A percentile compares a stretch with the other conserved stretches of the same genome.
Evolutionary conservation across 2,329 filamentous ascomycete genomes (phyloP).

Genomic region (Clonostachys solani): DNA sequence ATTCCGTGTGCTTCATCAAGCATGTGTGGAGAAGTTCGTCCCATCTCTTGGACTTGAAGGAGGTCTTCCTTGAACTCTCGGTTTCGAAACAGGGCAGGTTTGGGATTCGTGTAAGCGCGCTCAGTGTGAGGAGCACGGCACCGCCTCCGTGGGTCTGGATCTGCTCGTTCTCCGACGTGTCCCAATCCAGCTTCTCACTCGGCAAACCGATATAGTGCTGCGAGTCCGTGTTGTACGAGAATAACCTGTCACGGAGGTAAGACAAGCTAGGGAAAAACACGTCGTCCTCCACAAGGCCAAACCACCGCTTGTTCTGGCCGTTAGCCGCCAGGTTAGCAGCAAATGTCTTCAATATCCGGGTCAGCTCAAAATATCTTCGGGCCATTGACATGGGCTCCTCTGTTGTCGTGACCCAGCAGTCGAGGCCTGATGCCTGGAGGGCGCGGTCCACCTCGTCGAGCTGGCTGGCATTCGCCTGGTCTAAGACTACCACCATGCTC

Average conservation of each 20-base stretch:
- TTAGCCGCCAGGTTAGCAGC: slow-evolving; percentile 24
- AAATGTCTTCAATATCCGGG: slow-evolving; percentile 23
- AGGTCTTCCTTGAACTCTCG: slow-evolving; percentile 6
- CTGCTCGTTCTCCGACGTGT: slow-evolving; percentile 22
- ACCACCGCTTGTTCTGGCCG: slow-evolving; percentile 31
- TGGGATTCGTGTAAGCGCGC: slow-evolving; percentile 24
- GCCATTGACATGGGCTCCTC: slow-evolving; percentile 22
- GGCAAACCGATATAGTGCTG: slow-evolving; percentile 37
- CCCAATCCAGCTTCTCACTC: slow-evolving; percentile 37
- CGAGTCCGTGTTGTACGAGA: slow-evolving; percentile 20
- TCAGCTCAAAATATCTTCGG: slow-evolving; percentile 30
- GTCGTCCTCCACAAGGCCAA: slow-evolving; percentile 39
- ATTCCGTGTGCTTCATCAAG: slow-evolving; percentile 22
- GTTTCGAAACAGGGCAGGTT: slow-evolving; percentile 29
- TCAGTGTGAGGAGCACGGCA: slow-evolving; percentile 32
- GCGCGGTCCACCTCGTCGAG: slow-evolving; percentile 18
- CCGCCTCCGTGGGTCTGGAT: slow-evolving; percentile 38
- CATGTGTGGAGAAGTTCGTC: slow-evolving; percentile 35
- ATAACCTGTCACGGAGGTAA: slow-evolving; percentile 29
- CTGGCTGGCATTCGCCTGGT: slow-evolving; percentile 27
- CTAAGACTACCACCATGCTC: slow-evolving; percentile 32
- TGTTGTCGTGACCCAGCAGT: slow-evolving; percentile 26
- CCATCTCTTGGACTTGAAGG: slow-evolving; percentile 25
- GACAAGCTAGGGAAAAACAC: slow-evolving; percentile 39
- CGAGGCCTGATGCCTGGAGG: slow-evolving; percentile 29